Evolutionary conservation across 768 basidiomycete species (phyloP).

Genomic region (Podaxis sp.): DNA sequence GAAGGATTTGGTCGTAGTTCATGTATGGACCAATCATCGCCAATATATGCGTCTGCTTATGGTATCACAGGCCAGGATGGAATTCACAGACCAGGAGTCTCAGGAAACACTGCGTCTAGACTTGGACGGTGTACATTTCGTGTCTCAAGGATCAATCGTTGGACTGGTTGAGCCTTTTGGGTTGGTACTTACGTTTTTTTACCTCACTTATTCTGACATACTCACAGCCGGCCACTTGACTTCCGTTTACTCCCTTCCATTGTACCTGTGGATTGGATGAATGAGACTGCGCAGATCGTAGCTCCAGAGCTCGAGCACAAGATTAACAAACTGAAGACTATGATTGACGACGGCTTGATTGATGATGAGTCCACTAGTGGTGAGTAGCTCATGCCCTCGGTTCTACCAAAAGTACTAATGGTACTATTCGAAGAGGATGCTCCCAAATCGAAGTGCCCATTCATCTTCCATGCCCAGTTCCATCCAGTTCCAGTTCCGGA

Average conservation of each 20-base stretch:
- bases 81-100: constrained; percentile 53
- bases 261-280: constrained; percentile 54
- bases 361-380: constrained; percentile 46
- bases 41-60: constrained; percentile 3
- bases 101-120: constrained; percentile 65
- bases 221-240: constrained; percentile 54
- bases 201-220: constrained; percentile 3
- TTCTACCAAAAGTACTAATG: not conserved
- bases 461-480: constrained; percentile 66
- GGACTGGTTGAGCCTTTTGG: constrained; percentile 66
- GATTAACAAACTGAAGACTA: constrained; percentile 56
- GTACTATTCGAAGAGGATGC: constrained; percentile 38
- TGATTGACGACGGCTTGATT: constrained; percentile 64
- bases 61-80: constrained; percentile 61
- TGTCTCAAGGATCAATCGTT: constrained; percentile 73
- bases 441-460: constrained; percentile 58
- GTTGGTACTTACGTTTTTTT: constrained; percentile 35
- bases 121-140: constrained; percentile 76
- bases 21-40: constrained; percentile 44
- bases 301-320: constrained; percentile 59
- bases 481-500: constrained; percentile 52
- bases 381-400: not conserved
- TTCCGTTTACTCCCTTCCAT: constrained; percentile 65
- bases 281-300: constrained; percentile 59
- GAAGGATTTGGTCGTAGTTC: constrained; percentile 56